phyloP scores from a whole-genome alignment of 2,329 filamentous ascomycete genomes.

The Orbilia oligospora region DNA sequence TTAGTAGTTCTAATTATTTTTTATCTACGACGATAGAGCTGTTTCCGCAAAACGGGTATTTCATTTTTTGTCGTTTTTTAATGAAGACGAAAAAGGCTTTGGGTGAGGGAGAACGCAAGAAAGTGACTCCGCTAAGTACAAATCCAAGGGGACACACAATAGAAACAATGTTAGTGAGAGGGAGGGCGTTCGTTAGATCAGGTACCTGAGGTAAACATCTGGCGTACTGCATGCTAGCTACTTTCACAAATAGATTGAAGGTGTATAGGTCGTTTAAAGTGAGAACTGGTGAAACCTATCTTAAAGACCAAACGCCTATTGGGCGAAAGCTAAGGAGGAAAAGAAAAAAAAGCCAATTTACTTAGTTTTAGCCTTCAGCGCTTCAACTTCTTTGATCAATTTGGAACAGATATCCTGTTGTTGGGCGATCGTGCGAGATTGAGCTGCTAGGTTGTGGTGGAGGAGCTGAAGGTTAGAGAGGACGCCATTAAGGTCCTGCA shows the following conservation, averaged over 20 bases:
- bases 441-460: conserved; percentile 38
- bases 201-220: conserved; percentile 15
- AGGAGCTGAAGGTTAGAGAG: conserved; percentile 54
- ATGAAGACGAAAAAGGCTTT: conserved; percentile 22
- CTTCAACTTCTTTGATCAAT: conserved; percentile 59
- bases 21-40: background rate
- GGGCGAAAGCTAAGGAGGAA: background rate
- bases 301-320: background rate
- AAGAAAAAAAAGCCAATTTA: conserved; percentile 13
- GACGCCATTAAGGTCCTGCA: conserved; percentile 57
- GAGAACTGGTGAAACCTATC: background rate
- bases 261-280: conserved; percentile 4
- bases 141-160: conserved; percentile 31
- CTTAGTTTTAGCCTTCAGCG: conserved; percentile 42
- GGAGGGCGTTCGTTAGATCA: conserved; percentile 7
- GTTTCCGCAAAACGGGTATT: conserved; percentile 21
- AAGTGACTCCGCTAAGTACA: conserved; percentile 59
- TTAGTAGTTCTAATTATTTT: conserved; percentile 2
- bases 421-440: conserved; percentile 45
- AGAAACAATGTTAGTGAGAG: conserved; percentile 11
- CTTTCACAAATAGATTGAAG: conserved; percentile 32
- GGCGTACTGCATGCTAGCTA: background rate
- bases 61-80: conserved; percentile 36
- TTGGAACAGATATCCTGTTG: conserved; percentile 60
- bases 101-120: conserved; percentile 34